Base-by-base conservation (phyloP, 345 rosid genomes). In the Hibiscus syriacus region DNA sequence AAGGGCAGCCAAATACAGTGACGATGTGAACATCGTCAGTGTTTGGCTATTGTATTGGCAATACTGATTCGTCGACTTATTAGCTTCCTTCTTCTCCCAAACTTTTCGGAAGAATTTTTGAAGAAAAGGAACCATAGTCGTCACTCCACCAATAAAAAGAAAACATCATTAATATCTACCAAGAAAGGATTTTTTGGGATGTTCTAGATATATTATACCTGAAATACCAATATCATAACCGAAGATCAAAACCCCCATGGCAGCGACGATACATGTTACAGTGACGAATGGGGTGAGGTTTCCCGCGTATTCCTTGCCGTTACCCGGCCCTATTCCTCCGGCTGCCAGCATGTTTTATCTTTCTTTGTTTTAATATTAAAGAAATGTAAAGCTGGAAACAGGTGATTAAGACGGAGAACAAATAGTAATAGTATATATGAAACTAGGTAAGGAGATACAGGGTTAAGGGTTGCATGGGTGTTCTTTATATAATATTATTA, bases 71-170 rank as follows among this genome's bases (percentile, higher is more conserved):
- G 58, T 58, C 8, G 85, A 12, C 19, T 67, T 7, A 36, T 82
- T 58, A 12, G 52, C 80, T 5, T 77, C 34, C 80, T 91, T 78
- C 76, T 88, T 79, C 63, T 76, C 55, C 72, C 66, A 83, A 53
- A 95, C 97, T 36, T 84, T 64, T 6, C 87, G 96, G 71, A 95
- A 95, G 19, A 95, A 95, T 72, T 80, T 75, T 78, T 41, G 53
- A 73, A 92, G 76, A 69, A 95, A 95, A 2, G 93, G 65, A 3
- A 72, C 53, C 99, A 90, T 92, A 20, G 97, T 76, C 78, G 97
- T 90, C 38, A 95, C 99, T 17, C 99, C 99, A 79, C 99, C 99
- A n/a, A n/a, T n/a, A n/a, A n/a, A n/a, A n/a, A n/a, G n/a, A n/a
- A n/a, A n/a, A n/a, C n/a, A n/a, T n/a, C n/a, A n/a, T n/a, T n/a